Evolutionary conservation across 768 basidiomycete genomes (phyloP).

Genomic region (Kockovaella imperatae): DNA sequence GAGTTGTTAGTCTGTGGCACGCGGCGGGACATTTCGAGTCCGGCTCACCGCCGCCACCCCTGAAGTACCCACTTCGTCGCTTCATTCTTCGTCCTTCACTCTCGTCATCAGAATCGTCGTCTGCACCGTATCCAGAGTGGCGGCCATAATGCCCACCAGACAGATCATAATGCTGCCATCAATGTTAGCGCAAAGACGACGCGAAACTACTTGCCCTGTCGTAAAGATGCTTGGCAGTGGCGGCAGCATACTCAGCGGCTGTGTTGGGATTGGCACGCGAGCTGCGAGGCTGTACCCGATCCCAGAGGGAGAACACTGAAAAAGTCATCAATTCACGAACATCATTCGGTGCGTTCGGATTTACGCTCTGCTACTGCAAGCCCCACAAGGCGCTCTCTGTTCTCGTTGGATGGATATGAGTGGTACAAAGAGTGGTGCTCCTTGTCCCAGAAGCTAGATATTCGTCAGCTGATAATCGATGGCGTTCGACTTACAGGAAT

Average conservation of each 20-base stretch:
- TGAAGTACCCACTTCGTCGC: slow-evolving; percentile 16
- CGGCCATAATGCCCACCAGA: slow-evolving; percentile 4
- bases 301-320: slow-evolving; percentile 35
- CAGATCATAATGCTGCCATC: slow-evolving; percentile 30
- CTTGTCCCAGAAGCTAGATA: slow-evolving; percentile 34
- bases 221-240: slow-evolving; percentile 38
- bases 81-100: slow-evolving; percentile 19
- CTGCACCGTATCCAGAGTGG: slow-evolving; percentile 22
- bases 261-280: slow-evolving; percentile 24
- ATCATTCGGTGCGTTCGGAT: not conserved
- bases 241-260: slow-evolving; percentile 37
- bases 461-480: slow-evolving; percentile 1
- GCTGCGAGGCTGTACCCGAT: slow-evolving; percentile 24
- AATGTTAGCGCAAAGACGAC: not conserved
- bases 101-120: slow-evolving; percentile 23
- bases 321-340: not conserved
- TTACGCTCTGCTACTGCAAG: slow-evolving; percentile 40
- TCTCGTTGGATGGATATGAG: slow-evolving; percentile 29
- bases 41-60: slow-evolving; percentile 27
- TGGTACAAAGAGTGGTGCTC: slow-evolving; percentile 38
- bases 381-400: slow-evolving; percentile 38
- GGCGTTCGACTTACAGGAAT: slow-evolving; percentile 28
- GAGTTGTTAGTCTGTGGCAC: no score
- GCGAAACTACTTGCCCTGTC: slow-evolving; percentile 23
- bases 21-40: not conserved